Base-by-base conservation (phyloP, 2,329 filamentous ascomycete species). In the Neocucurbitaria cava region DNA sequence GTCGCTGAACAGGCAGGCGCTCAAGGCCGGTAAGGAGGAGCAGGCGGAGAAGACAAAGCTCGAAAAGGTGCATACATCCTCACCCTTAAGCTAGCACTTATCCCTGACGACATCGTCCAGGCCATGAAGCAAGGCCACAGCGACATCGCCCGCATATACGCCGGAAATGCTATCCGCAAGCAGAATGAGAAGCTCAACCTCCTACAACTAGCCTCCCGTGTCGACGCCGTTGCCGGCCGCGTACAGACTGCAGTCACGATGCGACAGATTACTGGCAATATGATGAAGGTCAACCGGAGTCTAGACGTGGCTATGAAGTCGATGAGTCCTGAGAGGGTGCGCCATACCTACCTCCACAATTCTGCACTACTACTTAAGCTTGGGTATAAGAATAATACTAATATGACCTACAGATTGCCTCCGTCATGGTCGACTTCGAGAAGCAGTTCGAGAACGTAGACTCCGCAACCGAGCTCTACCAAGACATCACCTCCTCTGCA, bases 401-500 rank as follows among this genome's bases (percentile, higher is more conserved):
- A 65, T 52, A 15, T 7, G 35, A 30, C 8, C 5, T 5, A 31
- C 59, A 85, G 84, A 87, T 88, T 50, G 86, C 85, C 11, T 81
- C 83, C 41, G 84, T 88, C 40, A 88, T 88, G 86, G 86, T 88
- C 65, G 83, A 83, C 48, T 88, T 88, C 68, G 85, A 88, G 70
- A 82, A 82, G 46, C 79, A 82, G 59, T 82, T 82, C 64, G 79
- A 82, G 54, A 79, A 82, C 62, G 72, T 83, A 39, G 81, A 83
- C 56, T 80, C 81, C 38, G 79, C 79, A 36, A 81, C 79, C 8
- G 80, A 87, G 64, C 92, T 93, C 77, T 95, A 95, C 77, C 91
- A 94, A 76, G 92, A 93, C 70, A 90, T 91, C 55, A 94, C 93
- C 58, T 87, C 85, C 20, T 88, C 89, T 56, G 89, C 89, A 33